phyloP scores from a whole-genome alignment of 2,329 filamentous ascomycete species.

The Calcarisporium arbuscula region DNA sequence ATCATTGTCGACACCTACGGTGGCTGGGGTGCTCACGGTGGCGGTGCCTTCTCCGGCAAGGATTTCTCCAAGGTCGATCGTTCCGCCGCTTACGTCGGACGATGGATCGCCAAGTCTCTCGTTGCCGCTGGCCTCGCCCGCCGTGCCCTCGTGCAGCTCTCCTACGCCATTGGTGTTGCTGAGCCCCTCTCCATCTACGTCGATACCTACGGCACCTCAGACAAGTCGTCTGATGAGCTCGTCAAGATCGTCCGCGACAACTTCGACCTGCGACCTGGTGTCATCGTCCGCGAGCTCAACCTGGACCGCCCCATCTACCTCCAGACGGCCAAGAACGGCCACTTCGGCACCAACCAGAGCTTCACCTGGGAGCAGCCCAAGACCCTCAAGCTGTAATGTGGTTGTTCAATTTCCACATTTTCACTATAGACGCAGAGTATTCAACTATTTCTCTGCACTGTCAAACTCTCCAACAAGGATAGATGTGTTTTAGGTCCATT shows the following conservation, averaged over 20 bases:
- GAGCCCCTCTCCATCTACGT: slow-evolving; percentile 98
- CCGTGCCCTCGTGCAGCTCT: slow-evolving; percentile 93
- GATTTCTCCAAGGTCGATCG: slow-evolving; percentile 99
- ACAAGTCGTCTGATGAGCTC: slow-evolving; percentile 84
- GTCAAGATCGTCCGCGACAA: slow-evolving; percentile 91
- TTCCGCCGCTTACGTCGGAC: slow-evolving; percentile 92
- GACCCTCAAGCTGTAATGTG: slow-evolving; percentile 76
- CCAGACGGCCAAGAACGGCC: slow-evolving; percentile 98
- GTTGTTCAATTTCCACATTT: no score
- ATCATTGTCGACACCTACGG: slow-evolving; percentile 99
- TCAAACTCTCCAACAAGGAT: slow-evolving; percentile 22
- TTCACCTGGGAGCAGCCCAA: slow-evolving; percentile 99
- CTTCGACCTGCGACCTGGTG: slow-evolving; percentile 97
- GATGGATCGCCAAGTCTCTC: slow-evolving; percentile 99
- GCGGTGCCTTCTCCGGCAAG: slow-evolving; percentile 99
- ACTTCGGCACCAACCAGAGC: slow-evolving; percentile 93
- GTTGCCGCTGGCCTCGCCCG: slow-evolving; percentile 83
- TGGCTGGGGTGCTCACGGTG: slow-evolving; percentile 99
- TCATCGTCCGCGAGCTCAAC: slow-evolving; percentile 96
- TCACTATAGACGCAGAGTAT: slow-evolving; percentile 32
- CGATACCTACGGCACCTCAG: slow-evolving; percentile 92
- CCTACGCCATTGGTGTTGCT: slow-evolving; percentile 97
- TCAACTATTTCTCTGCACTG: slow-evolving; percentile 32
- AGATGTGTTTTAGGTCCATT: slow-evolving; percentile 32
- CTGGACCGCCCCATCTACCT: slow-evolving; percentile 95